phyloP scores from a whole-genome alignment of 2,329 filamentous ascomycete species.

The Rutstroemia sp. region DNA sequence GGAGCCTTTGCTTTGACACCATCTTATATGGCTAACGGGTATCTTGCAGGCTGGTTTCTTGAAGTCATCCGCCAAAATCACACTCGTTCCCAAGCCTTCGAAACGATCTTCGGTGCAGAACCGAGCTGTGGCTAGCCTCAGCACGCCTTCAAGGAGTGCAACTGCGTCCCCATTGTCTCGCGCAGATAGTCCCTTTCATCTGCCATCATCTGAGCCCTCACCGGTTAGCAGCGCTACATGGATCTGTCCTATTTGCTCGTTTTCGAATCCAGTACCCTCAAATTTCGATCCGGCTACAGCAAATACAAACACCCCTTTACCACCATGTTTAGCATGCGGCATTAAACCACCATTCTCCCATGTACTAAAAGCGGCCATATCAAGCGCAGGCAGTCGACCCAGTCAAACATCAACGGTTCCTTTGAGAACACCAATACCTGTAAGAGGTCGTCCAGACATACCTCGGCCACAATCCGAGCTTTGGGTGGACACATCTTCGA shows the following conservation, averaged over 20 bases:
- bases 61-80: constrained; percentile 92
- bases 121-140: constrained; percentile 41
- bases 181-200: constrained; percentile 36
- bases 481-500: constrained; percentile 11
- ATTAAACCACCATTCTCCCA: constrained; percentile 83
- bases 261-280: constrained; percentile 84
- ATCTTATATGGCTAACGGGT: constrained; percentile 17
- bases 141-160: constrained; percentile 39
- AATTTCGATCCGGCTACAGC: constrained; percentile 87
- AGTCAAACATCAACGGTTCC: constrained; percentile 23
- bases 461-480: constrained; percentile 20
- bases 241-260: constrained; percentile 94
- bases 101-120: constrained; percentile 57
- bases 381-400: constrained; percentile 56
- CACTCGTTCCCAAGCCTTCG: constrained; percentile 71
- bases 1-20: background rate
- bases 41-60: constrained; percentile 69
- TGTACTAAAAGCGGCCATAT: constrained; percentile 79
- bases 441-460: constrained; percentile 20
- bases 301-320: constrained; percentile 69
- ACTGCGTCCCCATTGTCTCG: constrained; percentile 40
- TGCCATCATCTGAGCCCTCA: constrained; percentile 38
- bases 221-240: constrained; percentile 65
- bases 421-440: constrained; percentile 24
- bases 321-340: constrained; percentile 85